Percentiles rank a stretch among this genome's conserved stretches.
These are phyloP conservation scores for Aspergillus bertholletiae DNA, from an alignment of 495 filamentous ascomycete genomes.

Conservation along the genomic window DNA sequence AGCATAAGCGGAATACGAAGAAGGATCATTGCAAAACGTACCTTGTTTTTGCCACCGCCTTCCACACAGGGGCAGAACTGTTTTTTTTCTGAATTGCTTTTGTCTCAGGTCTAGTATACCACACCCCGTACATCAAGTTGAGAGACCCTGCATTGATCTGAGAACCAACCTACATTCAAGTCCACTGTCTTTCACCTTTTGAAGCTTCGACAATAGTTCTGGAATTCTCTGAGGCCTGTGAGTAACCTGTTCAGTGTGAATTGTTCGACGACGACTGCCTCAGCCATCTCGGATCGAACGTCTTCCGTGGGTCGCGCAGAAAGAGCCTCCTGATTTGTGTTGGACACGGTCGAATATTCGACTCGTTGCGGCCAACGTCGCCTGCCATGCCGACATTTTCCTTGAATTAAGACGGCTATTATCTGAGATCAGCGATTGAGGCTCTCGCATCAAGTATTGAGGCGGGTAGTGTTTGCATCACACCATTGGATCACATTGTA, in stretches of 20 bases:
- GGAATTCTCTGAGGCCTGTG: too few species aligned
- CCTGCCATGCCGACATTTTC: constrained; percentile 4
- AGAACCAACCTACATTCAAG: neutral
- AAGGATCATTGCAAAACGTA: neutral
- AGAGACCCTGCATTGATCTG: too few species aligned
- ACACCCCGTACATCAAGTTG: too few species aligned
- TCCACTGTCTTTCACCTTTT: neutral
- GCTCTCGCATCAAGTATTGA: neutral
- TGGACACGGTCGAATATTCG: neutral
- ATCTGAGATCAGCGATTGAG: neutral
- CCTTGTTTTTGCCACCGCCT: neutral
- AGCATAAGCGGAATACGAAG: too few species aligned
- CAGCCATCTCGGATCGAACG: neutral
- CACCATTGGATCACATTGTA: too few species aligned
- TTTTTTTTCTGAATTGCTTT: neutral
- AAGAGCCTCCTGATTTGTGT: neutral
- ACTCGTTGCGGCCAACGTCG: neutral
- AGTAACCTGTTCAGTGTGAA: neutral
- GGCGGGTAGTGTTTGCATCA: too few species aligned
- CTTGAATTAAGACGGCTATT: neutral
- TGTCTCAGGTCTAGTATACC: neutral
- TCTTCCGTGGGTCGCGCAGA: neutral
- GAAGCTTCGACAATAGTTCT: neutral
- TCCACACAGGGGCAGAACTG: neutral
- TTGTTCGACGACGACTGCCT: neutral